Conservation (phyloP, 176 grass and related monocot species). For the Eleusine indica region DNA sequence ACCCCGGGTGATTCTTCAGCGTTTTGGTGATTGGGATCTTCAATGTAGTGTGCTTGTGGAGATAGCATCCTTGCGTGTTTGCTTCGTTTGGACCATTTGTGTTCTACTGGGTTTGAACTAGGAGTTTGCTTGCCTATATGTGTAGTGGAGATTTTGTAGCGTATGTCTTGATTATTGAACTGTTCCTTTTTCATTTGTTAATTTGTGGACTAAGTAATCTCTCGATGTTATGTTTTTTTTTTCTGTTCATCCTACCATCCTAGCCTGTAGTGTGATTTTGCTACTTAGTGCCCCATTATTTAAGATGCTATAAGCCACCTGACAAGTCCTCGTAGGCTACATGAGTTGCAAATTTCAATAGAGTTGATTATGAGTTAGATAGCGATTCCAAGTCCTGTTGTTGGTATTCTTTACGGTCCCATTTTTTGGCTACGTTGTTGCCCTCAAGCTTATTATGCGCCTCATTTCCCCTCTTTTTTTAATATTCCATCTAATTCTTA, state of each 20-base stretch:
- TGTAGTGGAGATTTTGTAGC: neutral
- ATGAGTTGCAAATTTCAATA: conserved; percentile 2
- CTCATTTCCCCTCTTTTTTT: neutral
- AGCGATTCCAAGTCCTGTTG: neutral
- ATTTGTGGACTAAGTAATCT: neutral
- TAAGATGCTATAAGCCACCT: neutral
- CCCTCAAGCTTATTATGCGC: neutral
- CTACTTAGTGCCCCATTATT: neutral
- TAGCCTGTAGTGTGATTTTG: neutral
- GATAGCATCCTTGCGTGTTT: neutral
- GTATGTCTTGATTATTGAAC: neutral
- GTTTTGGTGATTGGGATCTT: neutral
- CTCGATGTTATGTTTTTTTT: neutral
- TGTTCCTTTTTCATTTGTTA: neutral
- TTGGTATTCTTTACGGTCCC: neutral
- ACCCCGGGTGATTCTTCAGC: neutral
- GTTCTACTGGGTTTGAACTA: neutral
- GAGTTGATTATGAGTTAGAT: neutral
- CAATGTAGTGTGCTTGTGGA: neutral
- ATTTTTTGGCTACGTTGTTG: neutral
- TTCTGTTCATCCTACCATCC: neutral
- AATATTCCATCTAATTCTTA: neutral
- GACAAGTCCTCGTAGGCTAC: conserved; percentile 9
- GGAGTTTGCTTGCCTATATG: neutral
- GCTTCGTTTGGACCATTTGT: neutral